phyloP scores from a whole-genome alignment of 75 land plant species.

The Pinus albicaulis region DNA sequence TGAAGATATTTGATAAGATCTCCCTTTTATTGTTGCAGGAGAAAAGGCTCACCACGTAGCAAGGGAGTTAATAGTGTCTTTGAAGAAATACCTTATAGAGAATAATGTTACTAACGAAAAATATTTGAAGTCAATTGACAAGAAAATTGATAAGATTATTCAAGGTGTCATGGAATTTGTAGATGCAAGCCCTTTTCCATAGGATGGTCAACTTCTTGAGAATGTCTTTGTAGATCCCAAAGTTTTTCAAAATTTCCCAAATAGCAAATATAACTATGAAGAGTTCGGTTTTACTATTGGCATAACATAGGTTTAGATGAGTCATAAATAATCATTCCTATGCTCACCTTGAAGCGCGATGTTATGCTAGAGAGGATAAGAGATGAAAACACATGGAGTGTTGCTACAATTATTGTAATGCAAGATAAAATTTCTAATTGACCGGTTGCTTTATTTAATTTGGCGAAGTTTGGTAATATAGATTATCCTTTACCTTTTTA shows the following conservation, averaged over 20 bases:
- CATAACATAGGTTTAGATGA: slow-evolving; percentile 75
- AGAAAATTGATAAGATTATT: slow-evolving; percentile 81
- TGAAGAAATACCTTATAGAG: slow-evolving; percentile 87
- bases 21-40: slow-evolving; percentile 40
- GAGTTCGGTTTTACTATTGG: slow-evolving; percentile 87
- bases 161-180: slow-evolving; percentile 97
- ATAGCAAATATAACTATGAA: slow-evolving; percentile 95
- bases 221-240: slow-evolving; percentile 98
- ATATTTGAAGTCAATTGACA: slow-evolving; percentile 82
- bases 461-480: too few species aligned
- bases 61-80: slow-evolving; percentile 79
- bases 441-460: too few species aligned
- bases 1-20: not conserved
- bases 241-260: slow-evolving; percentile 96
- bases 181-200: slow-evolving; percentile 83
- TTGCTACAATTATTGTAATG: too few species aligned
- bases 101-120: slow-evolving; percentile 68
- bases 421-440: too few species aligned
- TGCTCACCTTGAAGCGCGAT: too few species aligned
- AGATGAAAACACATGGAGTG: too few species aligned
- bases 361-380: too few species aligned
- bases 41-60: slow-evolving; percentile 89
- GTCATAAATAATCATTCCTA: too few species aligned
- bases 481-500: too few species aligned
- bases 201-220: slow-evolving; percentile 85